Base-by-base conservation (phyloP, 192 early-diverging fungal genomes). In the Entomortierella lignicola region DNA sequence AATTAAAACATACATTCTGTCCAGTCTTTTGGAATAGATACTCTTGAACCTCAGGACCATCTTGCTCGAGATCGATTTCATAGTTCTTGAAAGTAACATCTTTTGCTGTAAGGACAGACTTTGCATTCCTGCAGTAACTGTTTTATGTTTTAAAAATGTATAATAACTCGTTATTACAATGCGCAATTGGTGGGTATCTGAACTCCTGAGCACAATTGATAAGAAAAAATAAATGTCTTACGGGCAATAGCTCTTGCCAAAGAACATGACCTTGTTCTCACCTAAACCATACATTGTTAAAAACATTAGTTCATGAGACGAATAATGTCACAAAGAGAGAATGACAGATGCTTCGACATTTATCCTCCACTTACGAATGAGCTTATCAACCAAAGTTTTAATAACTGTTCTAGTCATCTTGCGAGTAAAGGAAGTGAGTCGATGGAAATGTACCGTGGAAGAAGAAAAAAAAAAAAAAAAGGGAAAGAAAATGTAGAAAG, bases 41-140 rank as follows among this genome's bases (percentile, higher is more conserved):
- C 12, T 59, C 68, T 63, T 89, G 89, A 48, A 92, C 89, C 15
- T 71, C 77, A 43, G 72, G 51, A 48, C 89, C 89, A 69, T 87
- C 69, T 6, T 61, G 43, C 75, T 79, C 75, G 8, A 60, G 67
- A 54, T 89, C 87, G 26, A 89, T 83, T 58, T 89, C 85, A 25
- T 77, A 71, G 4, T 80, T 63, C 54, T 77, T 71, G 66, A 85
- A 90, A 7, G 72, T 51, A n/a, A 86, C 58, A 23, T 81, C 77
- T 37, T 71, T 77, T 17, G 60, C 58, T 7, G 50, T 65, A 47
- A 90, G 66, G 20, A 80, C 63, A 4, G 26, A 15, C 65, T 87
- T 83, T 23, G 86, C 85, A n/a, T 73, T 79, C 54, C 44, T 57
- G 66, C 73, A 77, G 55, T 63, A 21, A 21, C 72, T 75, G 34